Conservation (phyloP, 352 stramenopile genomes). For the Peronospora belbahrii region DNA sequence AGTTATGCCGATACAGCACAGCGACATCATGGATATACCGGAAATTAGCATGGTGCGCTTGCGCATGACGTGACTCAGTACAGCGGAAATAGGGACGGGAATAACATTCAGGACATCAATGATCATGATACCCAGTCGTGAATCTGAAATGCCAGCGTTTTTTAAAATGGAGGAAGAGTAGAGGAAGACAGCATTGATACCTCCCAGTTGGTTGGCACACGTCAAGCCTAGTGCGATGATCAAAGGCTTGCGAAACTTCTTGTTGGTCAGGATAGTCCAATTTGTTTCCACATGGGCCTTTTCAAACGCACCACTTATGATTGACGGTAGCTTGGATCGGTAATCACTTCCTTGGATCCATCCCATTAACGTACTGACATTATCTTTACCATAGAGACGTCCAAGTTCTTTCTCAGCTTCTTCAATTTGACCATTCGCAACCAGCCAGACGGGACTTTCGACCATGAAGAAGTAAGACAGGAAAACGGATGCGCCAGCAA, state of each 20-base stretch:
- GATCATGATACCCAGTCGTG: constrained; percentile 29
- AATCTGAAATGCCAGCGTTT: constrained; percentile 22
- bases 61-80: too few relatives aligned
- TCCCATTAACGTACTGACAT: constrained; percentile 20
- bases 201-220: constrained; percentile 32
- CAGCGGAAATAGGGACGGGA: constrained; percentile 14
- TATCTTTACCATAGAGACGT: constrained; percentile 29
- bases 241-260: constrained; percentile 23
- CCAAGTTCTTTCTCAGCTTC: constrained; percentile 24
- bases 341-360: constrained; percentile 6
- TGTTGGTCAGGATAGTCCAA: background rate
- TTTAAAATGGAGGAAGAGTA: constrained; percentile 43
- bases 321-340: constrained; percentile 5
- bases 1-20: constrained; percentile 24
- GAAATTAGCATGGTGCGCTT: constrained; percentile 43
- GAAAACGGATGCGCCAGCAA: constrained; percentile 32
- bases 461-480: constrained; percentile 35
- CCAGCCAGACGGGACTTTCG: constrained; percentile 35
- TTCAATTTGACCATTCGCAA: constrained; percentile 23
- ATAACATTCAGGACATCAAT: constrained; percentile 33
- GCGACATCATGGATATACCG: constrained; percentile 4
- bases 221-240: constrained; percentile 26
- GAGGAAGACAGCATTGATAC: constrained; percentile 45
- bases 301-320: constrained; percentile 8
- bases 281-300: constrained; percentile 3